phyloP scores from a whole-genome alignment of 257 asterid genomes.

The Oldenlandia corymbosa region DNA sequence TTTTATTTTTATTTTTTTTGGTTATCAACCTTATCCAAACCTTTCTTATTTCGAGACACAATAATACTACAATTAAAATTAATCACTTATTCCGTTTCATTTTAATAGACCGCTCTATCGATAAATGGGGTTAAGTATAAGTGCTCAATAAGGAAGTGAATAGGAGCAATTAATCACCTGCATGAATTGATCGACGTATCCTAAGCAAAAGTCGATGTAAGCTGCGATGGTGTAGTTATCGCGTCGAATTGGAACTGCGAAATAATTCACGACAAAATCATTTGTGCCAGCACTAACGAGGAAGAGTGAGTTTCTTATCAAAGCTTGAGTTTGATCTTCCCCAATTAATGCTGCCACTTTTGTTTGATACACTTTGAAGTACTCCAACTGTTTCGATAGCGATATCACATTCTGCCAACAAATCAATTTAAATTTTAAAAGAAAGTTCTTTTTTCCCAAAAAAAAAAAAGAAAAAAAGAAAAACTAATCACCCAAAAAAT shows the following conservation, averaged over 20 bases:
- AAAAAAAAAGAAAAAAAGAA: no score
- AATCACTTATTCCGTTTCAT: no score
- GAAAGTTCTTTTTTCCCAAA: not conserved
- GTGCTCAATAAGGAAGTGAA: no score
- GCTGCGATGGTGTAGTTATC: conserved; percentile 32
- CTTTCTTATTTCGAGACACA: no score
- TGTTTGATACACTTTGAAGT: conserved; percentile 43
- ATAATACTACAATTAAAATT: no score
- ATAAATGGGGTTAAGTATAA: no score
- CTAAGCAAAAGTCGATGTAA: conserved; percentile 42
- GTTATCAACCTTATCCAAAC: no score
- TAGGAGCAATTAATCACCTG: conserved; percentile 34
- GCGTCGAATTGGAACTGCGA: conserved; percentile 51
- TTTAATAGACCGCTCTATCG: no score
- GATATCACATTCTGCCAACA: conserved; percentile 66
- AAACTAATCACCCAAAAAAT: no score
- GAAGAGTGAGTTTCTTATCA: conserved; percentile 42
- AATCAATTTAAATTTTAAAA: not conserved
- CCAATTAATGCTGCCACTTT: conserved; percentile 43
- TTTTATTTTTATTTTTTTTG: no score
- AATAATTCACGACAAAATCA: conserved; percentile 62
- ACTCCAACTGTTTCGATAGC: conserved; percentile 37
- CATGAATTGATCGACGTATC: conserved; percentile 28
- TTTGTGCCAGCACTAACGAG: conserved; percentile 76
- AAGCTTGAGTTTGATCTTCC: conserved; percentile 31